These are phyloP conservation scores for Anastatica hierochuntica DNA, from an alignment of 345 rosid genomes.

Conservation along the genomic window DNA sequence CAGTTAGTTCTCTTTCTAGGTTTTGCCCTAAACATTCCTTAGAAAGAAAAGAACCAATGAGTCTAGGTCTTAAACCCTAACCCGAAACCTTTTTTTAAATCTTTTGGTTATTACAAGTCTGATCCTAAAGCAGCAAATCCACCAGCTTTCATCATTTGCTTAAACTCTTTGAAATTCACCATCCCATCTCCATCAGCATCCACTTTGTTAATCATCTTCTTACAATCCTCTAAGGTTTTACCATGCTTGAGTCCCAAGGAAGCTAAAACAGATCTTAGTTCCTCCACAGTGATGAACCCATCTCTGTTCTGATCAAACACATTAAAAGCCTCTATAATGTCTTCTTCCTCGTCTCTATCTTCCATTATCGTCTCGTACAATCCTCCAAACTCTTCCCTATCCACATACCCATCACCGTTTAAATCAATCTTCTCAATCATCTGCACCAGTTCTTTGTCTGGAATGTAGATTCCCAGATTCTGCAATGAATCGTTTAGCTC, in stretches of 20 bases:
- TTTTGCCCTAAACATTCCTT: too few relatives aligned
- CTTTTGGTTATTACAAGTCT: conserved; percentile 22
- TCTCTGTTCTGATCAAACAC: conserved; percentile 90
- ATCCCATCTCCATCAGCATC: conserved; percentile 94
- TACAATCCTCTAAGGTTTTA: conserved; percentile 70
- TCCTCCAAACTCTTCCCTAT: conserved; percentile 75
- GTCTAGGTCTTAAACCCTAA: too few relatives aligned
- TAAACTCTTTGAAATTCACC: conserved; percentile 77
- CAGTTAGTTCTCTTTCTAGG: too few relatives aligned
- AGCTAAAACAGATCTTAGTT: conserved; percentile 68
- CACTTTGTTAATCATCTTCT: conserved; percentile 73
- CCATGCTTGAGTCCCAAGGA: conserved; percentile 86
- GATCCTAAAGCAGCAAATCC: conserved; percentile 77
- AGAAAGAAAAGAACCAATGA: too few relatives aligned
- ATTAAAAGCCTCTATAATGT: conserved; percentile 76
- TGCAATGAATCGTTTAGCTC: conserved; percentile 61
- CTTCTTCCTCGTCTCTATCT: conserved; percentile 79
- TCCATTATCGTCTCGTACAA: conserved; percentile 76
- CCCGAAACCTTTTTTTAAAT: not conserved
- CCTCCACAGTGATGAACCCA: conserved; percentile 86
- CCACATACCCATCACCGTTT: conserved; percentile 78
- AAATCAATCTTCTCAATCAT: conserved; percentile 84
- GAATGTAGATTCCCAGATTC: conserved; percentile 61
- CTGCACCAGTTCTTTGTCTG: conserved; percentile 51
- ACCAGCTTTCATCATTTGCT: conserved; percentile 94